Evolutionary conservation across 2,329 filamentous ascomycete genomes (phyloP), one percentile per base, ranked within the genome.

Genomic region (Colletotrichum liriopes): DNA sequence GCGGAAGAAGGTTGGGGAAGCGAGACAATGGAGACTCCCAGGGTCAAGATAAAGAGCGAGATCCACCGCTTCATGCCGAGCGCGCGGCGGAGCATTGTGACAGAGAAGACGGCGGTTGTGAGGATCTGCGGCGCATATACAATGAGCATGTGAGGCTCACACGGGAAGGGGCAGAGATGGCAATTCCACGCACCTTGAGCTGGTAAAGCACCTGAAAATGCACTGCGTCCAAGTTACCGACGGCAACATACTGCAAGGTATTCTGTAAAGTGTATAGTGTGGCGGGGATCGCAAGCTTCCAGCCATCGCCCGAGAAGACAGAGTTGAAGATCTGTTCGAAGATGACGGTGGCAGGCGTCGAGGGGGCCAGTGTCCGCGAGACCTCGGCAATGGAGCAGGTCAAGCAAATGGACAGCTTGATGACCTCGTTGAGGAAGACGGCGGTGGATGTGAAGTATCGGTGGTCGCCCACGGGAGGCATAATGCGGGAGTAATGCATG

Each of bases 171-270:
- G 7, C 11, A 58, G 45, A 52, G 47, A 37, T 45, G 55, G 39
- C 54, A 26, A 45, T 23, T 16, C n/a, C 20, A 71, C 81, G n/a
- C 77, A 90, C 89, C 86, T 98, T 98, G 70, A 98, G 86, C 83
- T 99, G 96, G 80, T 96, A 97, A 35, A 96, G 90, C 71, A 98
- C 92, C 82, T 98, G 95, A 79, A 98, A 98, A 65, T 96, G 95
- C 5, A 96, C 94, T 0, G 96, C 93, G 78, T 97, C 94, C 77
- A 98, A 82, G 76, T 98, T 98, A 73, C 94, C 94, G 14, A 98
- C 91, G 1, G 94, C 96, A 64, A 97, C 89, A 79, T 98, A 99
- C 81, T 98, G 94, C 65, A 98, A 84, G n/a, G 93, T 93, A 79
- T 98, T 98, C 78, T 98, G 94, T 37, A 98, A 81, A 0, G 96